Conservation (phyloP, 176 grass and related monocot genomes). For the Areca catechu region DNA sequence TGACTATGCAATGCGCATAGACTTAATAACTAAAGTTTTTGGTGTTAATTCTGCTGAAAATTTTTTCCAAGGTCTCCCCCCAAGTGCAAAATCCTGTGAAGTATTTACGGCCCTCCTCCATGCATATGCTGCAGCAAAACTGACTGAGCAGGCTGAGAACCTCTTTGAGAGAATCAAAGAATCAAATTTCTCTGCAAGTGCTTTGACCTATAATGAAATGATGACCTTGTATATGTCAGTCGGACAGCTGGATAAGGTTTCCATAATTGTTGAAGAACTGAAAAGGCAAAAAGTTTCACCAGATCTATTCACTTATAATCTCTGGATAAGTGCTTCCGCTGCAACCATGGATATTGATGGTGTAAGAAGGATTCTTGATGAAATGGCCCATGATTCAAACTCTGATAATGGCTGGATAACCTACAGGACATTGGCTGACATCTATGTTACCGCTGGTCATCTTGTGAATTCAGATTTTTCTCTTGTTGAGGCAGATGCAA, state of each 20-base stretch:
- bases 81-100: constrained; percentile 48
- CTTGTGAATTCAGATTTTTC: constrained; percentile 33
- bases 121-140: constrained; percentile 61
- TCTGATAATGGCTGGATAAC: constrained; percentile 48
- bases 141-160: constrained; percentile 56
- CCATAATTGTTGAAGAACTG: constrained; percentile 31
- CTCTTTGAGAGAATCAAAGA: constrained; percentile 65
- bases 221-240: constrained; percentile 83
- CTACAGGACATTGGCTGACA: constrained; percentile 39
- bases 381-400: constrained; percentile 56
- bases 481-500: constrained; percentile 39
- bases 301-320: constrained; percentile 86
- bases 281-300: constrained; percentile 39
- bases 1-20: constrained; percentile 56
- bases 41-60: constrained; percentile 59
- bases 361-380: constrained; percentile 45
- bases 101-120: constrained; percentile 74
- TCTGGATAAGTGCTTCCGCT: constrained; percentile 48
- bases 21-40: constrained; percentile 80
- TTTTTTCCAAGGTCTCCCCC: constrained; percentile 68
- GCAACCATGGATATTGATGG: constrained; percentile 44
- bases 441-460: constrained; percentile 38
- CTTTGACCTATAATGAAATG: constrained; percentile 67
- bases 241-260: constrained; percentile 54
- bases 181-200: constrained; percentile 24